Evolutionary conservation across 768 basidiomycete genomes (phyloP).

Genomic region (Podaxis pistillaris): DNA sequence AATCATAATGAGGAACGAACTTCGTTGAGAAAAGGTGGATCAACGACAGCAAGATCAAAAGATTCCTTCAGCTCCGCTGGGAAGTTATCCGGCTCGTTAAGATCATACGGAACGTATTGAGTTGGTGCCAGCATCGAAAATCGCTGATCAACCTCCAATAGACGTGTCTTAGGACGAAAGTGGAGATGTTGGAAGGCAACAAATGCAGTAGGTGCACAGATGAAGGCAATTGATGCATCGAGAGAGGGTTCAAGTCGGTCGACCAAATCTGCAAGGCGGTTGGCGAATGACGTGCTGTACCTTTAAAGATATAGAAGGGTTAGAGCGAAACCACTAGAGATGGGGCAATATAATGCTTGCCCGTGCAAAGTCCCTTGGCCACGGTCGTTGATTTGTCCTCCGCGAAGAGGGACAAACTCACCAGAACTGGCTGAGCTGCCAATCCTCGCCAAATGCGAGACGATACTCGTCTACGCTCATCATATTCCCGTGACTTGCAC

Average conservation of each 20-base stretch:
- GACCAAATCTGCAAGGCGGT: conserved; percentile 31
- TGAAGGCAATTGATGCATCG: conserved; percentile 36
- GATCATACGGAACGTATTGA: conserved; percentile 42
- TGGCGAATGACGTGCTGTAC: conserved; percentile 42
- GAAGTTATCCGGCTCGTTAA: conserved; percentile 40
- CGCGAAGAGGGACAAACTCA: conserved; percentile 26
- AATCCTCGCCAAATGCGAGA: conserved; percentile 44
- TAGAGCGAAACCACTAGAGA: conserved; percentile 15
- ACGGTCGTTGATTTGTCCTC: background rate
- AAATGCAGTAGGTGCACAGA: conserved; percentile 47
- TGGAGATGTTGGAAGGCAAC: conserved; percentile 45
- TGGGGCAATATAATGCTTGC: conserved; percentile 19
- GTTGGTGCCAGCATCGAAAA: conserved; percentile 38
- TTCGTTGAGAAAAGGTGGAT: conserved; percentile 48
- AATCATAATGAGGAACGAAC: conserved; percentile 22
- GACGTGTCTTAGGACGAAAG: conserved; percentile 28
- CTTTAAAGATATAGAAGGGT: conserved; percentile 23
- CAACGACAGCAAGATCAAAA: conserved; percentile 40
- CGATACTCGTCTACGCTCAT: conserved; percentile 44
- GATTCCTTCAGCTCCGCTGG: conserved; percentile 30
- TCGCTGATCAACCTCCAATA: conserved; percentile 43
- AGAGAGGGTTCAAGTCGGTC: conserved; percentile 29
- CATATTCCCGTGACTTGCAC: conserved; percentile 29
- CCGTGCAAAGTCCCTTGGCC: conserved; percentile 7
- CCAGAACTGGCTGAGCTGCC: conserved; percentile 53